These are phyloP conservation scores for Ramaria sp. DNA, from an alignment of 768 basidiomycete genomes.

Conservation along the genomic window DNA sequence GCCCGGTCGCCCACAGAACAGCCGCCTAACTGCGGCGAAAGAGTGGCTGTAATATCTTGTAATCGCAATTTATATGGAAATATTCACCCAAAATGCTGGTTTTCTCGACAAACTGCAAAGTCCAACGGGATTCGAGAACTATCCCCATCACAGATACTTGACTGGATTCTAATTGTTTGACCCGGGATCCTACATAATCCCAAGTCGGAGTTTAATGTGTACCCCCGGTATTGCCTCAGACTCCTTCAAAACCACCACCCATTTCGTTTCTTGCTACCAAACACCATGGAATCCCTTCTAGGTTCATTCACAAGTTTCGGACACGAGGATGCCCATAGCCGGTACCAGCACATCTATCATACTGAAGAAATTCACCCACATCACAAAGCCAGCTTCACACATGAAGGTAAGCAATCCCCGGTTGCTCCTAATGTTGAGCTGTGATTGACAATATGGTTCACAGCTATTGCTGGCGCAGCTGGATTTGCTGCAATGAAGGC, in stretches of 20 bases:
- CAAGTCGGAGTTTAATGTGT: too few species aligned
- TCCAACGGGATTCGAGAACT: too few species aligned
- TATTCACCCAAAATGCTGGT: too few species aligned
- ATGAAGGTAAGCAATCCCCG: constrained; percentile 11
- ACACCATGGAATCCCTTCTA: background rate
- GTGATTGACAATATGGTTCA: background rate
- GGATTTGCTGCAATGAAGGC: constrained; percentile 29
- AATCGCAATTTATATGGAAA: too few species aligned
- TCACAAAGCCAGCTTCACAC: constrained; percentile 15
- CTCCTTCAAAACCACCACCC: background rate
- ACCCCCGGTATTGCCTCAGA: too few species aligned
- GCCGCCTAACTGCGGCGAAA: too few species aligned
- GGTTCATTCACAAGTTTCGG: background rate
- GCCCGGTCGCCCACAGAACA: too few species aligned
- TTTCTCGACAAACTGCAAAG: too few species aligned
- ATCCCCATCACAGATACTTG: too few species aligned
- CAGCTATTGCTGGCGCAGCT: constrained; percentile 21
- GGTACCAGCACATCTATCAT: constrained; percentile 8
- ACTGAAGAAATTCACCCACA: constrained; percentile 10
- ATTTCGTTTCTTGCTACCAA: background rate
- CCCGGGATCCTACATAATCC: too few species aligned
- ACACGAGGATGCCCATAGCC: constrained; percentile 4
- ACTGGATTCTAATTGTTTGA: too few species aligned
- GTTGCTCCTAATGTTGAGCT: background rate
- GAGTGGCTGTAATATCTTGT: too few species aligned